phyloP scores from a whole-genome alignment of 495 filamentous ascomycete species.

The Chaetomium cochliodes region DNA sequence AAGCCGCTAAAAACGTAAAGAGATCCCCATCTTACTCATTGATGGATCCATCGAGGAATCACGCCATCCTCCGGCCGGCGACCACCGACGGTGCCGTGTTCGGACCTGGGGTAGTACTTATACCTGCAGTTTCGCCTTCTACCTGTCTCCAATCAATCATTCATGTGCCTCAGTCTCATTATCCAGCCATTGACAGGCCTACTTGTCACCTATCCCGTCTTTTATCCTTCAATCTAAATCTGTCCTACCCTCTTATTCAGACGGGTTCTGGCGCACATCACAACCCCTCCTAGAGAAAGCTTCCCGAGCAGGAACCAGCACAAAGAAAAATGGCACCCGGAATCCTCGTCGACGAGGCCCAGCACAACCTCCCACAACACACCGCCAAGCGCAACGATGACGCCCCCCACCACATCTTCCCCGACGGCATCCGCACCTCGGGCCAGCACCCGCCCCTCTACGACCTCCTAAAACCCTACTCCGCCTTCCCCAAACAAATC shows the following conservation, averaged over 20 bases:
- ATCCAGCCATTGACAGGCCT: too few relatives aligned
- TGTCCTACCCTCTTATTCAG: not conserved
- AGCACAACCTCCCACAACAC: not conserved
- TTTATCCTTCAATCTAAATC: not conserved
- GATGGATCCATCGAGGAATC: constrained; percentile 2
- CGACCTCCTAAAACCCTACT: constrained; percentile 63
- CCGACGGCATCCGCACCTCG: constrained; percentile 61
- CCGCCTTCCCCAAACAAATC: constrained; percentile 70
- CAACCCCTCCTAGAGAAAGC: not conserved
- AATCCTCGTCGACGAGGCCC: constrained; percentile 33
- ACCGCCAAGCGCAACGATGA: constrained; percentile 27
- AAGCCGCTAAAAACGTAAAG: not conserved
- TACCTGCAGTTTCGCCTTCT: not conserved
- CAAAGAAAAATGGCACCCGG: constrained; percentile 36
- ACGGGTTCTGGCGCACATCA: not conserved
- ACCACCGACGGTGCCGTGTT: not conserved
- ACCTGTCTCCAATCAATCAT: not conserved
- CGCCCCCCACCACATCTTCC: constrained; percentile 40
- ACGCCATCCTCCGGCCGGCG: not conserved
- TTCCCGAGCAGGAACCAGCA: not conserved
- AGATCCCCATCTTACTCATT: not conserved
- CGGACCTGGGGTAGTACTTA: not conserved
- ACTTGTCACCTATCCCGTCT: not conserved
- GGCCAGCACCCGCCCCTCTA: constrained; percentile 78
- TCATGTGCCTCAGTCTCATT: not conserved